phyloP scores from a whole-genome alignment of 1,139 yeast species.

The Suhomyces choctaworum region DNA sequence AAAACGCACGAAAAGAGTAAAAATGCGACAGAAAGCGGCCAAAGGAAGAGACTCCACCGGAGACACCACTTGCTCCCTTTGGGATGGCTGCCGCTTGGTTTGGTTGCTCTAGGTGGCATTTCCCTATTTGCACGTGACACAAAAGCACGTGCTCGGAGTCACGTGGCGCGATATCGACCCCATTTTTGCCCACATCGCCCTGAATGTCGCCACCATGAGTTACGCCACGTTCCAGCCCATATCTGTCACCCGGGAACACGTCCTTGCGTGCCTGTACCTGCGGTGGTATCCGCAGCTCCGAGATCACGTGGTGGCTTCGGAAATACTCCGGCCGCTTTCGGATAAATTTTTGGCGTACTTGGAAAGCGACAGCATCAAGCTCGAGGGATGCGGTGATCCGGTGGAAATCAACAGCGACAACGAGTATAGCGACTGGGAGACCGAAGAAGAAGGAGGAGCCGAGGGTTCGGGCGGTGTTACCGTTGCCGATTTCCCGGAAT shows the following conservation, averaged over 20 bases:
- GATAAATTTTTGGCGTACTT: conserved; percentile 66
- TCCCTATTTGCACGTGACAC: no score
- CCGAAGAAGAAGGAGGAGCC: conserved; percentile 37
- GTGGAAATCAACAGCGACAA: conserved; percentile 51
- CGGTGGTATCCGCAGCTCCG: conserved; percentile 66
- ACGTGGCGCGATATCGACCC: conserved; percentile 3
- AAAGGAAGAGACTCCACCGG: no score
- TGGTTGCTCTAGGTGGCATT: no score
- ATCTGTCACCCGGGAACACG: conserved; percentile 46
- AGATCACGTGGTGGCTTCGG: conserved; percentile 50
- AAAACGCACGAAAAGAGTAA: no score
- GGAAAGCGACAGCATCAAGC: conserved; percentile 69
- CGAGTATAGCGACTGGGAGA: conserved; percentile 75
- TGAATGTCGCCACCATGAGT: conserved; percentile 1
- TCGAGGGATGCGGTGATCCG: conserved; percentile 52
- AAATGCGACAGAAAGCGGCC: no score
- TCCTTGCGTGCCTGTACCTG: conserved; percentile 70
- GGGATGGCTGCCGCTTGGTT: no score
- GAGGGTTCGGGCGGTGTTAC: conserved; percentile 37
- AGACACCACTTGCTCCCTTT: no score
- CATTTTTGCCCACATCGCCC: conserved; percentile 7
- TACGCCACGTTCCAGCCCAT: conserved; percentile 35
- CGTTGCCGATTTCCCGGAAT: conserved; percentile 50
- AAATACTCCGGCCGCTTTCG: conserved; percentile 67
- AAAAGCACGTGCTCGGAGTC: conserved; percentile 1